Evolutionary conservation across 2,329 filamentous ascomycete genomes (phyloP), one percentile per base, ranked within the genome.

Genomic region (Calonectria leucothoes): DNA sequence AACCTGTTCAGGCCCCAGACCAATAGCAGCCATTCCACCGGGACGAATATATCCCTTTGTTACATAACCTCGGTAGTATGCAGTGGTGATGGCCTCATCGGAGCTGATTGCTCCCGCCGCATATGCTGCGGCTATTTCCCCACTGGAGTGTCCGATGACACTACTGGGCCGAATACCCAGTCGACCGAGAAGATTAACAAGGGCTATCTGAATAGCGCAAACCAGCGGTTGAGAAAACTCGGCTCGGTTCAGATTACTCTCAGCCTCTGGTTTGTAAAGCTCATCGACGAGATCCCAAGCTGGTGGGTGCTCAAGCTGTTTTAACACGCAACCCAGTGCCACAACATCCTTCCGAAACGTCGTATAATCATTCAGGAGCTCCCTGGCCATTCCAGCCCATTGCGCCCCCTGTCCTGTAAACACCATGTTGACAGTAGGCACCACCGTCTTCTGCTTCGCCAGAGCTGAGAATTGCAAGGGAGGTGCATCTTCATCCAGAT

Each of bases 201-300:
- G 75, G 0, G 81, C 88, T 6, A 91, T 83, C 74, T 91, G 90
- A 0, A 91, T 51, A 0, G 89, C 89, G 0, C 89, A 90, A 70
- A 86, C 90, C 0, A 90, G 77, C 0, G 89, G 87, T 74, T 91
- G 89, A 0, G 87, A 85, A 27, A 89, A 74, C 6, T 84, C 82
- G 0, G 87, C 85, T 27, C 82, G 76, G 20, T 33, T 20, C 8
- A 82, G 64, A 3, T 74, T 71, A 1, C 72, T 76, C 10, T 69
- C 64, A 2, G 64, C 37, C 2, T 72, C 70, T 8, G 73, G 66
- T 12, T 65, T 69, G 12, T 72, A 59, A 6, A 82, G 71, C 72
- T 83, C 77, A 4, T 81, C 78, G 11, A 29, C 25, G 4, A 83
- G 57, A 1, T 67, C 72, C 82, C 82, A 85, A 0, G 68, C 33